phyloP scores from a whole-genome alignment of 2,329 filamentous ascomycete species.

The Phyllosticta paracitricarpa region DNA sequence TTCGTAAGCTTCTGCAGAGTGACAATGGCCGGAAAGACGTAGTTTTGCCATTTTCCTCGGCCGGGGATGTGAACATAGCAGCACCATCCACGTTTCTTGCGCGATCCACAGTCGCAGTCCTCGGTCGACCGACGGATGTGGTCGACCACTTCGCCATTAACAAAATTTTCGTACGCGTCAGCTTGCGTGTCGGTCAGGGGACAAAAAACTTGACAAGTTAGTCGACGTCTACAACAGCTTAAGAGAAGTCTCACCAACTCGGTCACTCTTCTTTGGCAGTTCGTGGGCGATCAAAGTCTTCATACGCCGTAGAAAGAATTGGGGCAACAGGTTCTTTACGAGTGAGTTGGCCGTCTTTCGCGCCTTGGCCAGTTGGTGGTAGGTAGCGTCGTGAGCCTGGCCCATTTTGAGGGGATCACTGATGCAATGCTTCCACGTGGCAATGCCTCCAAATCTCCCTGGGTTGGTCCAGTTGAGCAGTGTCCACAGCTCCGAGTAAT shows the following conservation, averaged over 20 bases:
- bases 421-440: slow-evolving; percentile 71
- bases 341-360: slow-evolving; percentile 75
- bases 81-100: slow-evolving; percentile 71
- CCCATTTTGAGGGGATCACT: slow-evolving; percentile 72
- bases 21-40: slow-evolving; percentile 77
- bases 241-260: slow-evolving; percentile 46
- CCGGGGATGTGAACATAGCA: slow-evolving; percentile 51
- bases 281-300: slow-evolving; percentile 88
- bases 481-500: slow-evolving; percentile 95
- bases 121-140: slow-evolving; percentile 60
- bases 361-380: slow-evolving; percentile 69
- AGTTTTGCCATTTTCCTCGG: slow-evolving; percentile 59
- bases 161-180: slow-evolving; percentile 71
- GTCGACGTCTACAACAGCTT: background rate
- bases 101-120: slow-evolving; percentile 58
- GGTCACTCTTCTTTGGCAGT: slow-evolving; percentile 86
- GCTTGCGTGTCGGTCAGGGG: slow-evolving; percentile 74
- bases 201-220: slow-evolving; percentile 57
- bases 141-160: slow-evolving; percentile 61
- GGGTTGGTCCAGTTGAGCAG: slow-evolving; percentile 94
- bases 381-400: slow-evolving; percentile 84
- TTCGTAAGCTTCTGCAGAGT: slow-evolving; percentile 82
- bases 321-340: slow-evolving; percentile 75
- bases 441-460: slow-evolving; percentile 54
- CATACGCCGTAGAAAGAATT: slow-evolving; percentile 85